These are phyloP conservation scores for Sporothrix curviconia DNA, from an alignment of 2,329 filamentous ascomycete genomes.

Conservation along the genomic window DNA sequence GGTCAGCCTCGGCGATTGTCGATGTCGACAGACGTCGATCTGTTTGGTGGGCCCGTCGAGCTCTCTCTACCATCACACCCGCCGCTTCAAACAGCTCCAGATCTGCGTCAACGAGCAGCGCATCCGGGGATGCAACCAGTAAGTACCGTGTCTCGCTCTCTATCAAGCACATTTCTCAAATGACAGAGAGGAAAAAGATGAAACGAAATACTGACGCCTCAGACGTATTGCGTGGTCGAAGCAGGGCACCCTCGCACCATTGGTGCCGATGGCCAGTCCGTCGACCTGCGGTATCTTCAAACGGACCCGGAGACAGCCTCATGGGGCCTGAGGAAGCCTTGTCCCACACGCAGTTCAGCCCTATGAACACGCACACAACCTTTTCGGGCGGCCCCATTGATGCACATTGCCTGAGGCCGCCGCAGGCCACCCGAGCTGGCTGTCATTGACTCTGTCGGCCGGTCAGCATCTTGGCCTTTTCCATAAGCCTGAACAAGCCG, in stretches of 20 bases:
- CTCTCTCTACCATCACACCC: constrained; percentile 45
- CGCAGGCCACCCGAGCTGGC: constrained; percentile 72
- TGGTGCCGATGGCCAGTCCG: constrained; percentile 58
- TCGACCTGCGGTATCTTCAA: constrained; percentile 68
- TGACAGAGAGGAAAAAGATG: no score
- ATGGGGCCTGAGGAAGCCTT: constrained; percentile 73
- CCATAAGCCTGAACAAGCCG: constrained; percentile 67
- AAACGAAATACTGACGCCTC: constrained; percentile 17
- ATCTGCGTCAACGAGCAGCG: constrained; percentile 72
- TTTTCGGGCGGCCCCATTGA: constrained; percentile 59
- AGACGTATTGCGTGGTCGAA: constrained; percentile 86
- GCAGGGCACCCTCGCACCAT: constrained; percentile 76
- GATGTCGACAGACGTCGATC: constrained; percentile 65
- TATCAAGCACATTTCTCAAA: no score
- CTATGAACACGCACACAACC: constrained; percentile 29
- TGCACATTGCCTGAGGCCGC: constrained; percentile 78
- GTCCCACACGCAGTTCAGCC: constrained; percentile 52
- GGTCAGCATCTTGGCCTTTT: constrained; percentile 69
- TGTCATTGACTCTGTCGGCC: constrained; percentile 71
- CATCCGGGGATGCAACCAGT: constrained; percentile 74
- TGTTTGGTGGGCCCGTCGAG: constrained; percentile 35
- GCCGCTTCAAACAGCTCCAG: constrained; percentile 56
- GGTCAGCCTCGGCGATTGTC: constrained; percentile 42
- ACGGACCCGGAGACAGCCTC: constrained; percentile 61
- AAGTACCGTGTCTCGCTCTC: constrained; percentile 32